Evolutionary conservation across 1,139 yeast genomes (phyloP).

Genomic region (Scheffersomyces segobiensis): DNA sequence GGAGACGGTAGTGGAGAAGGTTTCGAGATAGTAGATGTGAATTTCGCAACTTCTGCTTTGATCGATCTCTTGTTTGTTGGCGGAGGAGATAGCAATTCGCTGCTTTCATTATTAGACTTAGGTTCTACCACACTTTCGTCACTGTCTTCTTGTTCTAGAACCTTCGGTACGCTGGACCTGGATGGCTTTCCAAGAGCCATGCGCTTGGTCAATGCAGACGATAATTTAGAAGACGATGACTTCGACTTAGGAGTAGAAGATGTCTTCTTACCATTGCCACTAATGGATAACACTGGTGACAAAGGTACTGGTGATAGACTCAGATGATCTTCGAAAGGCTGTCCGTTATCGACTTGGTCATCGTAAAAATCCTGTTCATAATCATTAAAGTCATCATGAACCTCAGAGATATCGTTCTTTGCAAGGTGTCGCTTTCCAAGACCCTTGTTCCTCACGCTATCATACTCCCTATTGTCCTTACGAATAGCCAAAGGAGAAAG

Average conservation of each 20-base stretch:
- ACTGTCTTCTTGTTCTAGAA: slow-evolving; percentile 7
- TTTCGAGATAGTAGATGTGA: not conserved
- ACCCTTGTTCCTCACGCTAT: slow-evolving; percentile 4
- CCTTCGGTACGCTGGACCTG: slow-evolving; percentile 3
- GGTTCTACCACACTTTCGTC: not conserved
- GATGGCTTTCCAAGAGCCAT: slow-evolving; percentile 41
- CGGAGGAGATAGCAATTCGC: slow-evolving; percentile 21
- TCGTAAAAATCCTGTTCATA: slow-evolving; percentile 10
- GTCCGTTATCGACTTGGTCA: slow-evolving; percentile 8
- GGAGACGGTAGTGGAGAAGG: slow-evolving; percentile 44
- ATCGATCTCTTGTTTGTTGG: slow-evolving; percentile 14
- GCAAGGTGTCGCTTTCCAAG: not conserved
- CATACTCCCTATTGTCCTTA: slow-evolving; percentile 2
- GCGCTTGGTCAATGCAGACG: slow-evolving; percentile 35
- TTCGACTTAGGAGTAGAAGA: not conserved
- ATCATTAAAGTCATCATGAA: slow-evolving; percentile 7
- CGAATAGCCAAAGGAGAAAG: slow-evolving; percentile 34
- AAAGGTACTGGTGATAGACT: slow-evolving; percentile 12
- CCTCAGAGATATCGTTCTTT: not conserved
- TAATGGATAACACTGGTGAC: slow-evolving; percentile 14
- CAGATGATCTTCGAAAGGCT: slow-evolving; percentile 6
- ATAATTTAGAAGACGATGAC: not conserved
- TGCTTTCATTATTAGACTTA: slow-evolving; percentile 6
- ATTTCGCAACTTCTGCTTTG: not conserved
- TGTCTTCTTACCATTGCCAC: slow-evolving; percentile 1